phyloP scores from a whole-genome alignment of 148 eudicot genomes.

The Rhododendron vialii region DNA sequence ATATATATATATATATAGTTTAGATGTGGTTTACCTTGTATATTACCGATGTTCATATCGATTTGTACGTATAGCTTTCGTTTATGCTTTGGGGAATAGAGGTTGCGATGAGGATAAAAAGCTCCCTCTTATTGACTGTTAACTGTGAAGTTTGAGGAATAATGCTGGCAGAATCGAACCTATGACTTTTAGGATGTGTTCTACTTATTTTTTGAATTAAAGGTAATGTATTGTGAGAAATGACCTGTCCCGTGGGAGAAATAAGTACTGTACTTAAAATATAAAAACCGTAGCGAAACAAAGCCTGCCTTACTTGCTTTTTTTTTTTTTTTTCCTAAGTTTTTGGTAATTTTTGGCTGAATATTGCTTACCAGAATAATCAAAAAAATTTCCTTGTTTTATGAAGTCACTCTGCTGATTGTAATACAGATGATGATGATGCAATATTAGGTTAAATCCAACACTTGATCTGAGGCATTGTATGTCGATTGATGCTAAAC shows the following conservation, averaged over 20 bases:
- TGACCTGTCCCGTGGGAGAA: no score
- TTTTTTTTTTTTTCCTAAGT: not conserved
- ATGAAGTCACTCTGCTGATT: not conserved
- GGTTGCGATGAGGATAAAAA: constrained; percentile 28
- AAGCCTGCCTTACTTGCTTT: no score
- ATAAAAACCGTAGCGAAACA: no score
- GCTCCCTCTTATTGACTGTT: constrained; percentile 20
- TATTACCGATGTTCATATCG: not conserved
- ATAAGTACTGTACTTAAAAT: no score
- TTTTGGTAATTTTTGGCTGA: not conserved
- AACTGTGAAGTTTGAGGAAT: not conserved
- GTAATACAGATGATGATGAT: constrained; percentile 1
- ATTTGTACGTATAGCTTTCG: not conserved
- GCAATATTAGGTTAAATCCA: not conserved
- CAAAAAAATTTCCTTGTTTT: not conserved
- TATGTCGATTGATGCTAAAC: not conserved
- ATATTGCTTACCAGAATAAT: not conserved
- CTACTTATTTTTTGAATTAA: no score
- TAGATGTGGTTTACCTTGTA: not conserved
- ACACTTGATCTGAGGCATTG: constrained; percentile 3
- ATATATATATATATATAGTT: not conserved
- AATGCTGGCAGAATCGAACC: constrained; percentile 17
- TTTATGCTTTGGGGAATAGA: not conserved
- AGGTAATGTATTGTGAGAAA: no score
- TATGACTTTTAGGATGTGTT: not conserved